Conservation (phyloP, 192 early-diverging fungal genomes). For the Coemansia sp. region DNA sequence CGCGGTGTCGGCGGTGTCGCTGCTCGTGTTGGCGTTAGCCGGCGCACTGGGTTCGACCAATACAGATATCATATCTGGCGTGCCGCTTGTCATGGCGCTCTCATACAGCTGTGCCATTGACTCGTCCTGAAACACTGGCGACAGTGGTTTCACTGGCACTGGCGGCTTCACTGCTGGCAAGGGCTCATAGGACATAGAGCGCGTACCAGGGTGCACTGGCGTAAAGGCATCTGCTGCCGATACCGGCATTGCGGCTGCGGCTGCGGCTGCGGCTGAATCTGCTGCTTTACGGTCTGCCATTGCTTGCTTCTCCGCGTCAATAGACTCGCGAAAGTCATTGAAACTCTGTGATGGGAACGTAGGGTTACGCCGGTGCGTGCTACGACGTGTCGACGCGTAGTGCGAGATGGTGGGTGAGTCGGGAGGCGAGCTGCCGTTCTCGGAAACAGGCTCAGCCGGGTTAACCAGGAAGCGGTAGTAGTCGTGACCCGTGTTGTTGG, state of each 20-base stretch:
- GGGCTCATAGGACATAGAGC: no score
- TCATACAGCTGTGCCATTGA: constrained; percentile 10
- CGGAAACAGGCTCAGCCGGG: constrained; percentile 41
- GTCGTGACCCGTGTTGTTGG: constrained; percentile 16
- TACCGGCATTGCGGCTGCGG: neutral
- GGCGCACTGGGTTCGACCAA: neutral
- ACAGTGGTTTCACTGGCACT: no score
- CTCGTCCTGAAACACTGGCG: constrained; percentile 6
- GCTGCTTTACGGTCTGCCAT: neutral
- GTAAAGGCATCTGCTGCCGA: no score
- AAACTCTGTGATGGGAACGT: constrained; percentile 26
- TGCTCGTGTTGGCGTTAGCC: constrained; percentile 9
- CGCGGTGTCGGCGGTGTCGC: constrained; percentile 14
- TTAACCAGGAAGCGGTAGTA: constrained; percentile 44
- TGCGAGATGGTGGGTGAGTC: constrained; percentile 40
- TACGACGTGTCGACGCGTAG: constrained; percentile 12
- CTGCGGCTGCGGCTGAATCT: constrained; percentile 1
- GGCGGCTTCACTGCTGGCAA: no score
- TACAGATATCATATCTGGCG: neutral
- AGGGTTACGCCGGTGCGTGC: constrained; percentile 19
- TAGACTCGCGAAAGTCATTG: constrained; percentile 1
- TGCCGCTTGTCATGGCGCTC: constrained; percentile 1
- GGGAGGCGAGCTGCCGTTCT: constrained; percentile 19
- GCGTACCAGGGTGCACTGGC: no score
- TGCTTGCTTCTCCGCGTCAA: neutral